Evolutionary conservation across 345 rosid genomes (phyloP), one percentile per base, ranked within the genome.

Genomic region (Camelina neglecta): DNA sequence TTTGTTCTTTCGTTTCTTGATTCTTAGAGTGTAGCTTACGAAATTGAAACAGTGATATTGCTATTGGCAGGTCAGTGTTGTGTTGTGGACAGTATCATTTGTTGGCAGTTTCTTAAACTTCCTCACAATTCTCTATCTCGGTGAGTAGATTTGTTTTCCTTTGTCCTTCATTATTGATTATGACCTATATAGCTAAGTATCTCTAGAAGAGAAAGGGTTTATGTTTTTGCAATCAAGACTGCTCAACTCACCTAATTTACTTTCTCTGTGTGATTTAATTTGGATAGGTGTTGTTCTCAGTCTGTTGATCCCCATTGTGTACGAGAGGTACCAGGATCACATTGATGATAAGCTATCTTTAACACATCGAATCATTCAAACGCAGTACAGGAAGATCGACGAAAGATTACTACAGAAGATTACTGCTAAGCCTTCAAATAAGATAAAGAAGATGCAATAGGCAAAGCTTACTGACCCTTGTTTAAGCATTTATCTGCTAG

Each of bases 401-500:
- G 87, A 85, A 79, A 83, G 48, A 56, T 26, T 85, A 38, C 72
- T 85, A 39, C 86, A 79, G 87, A 90, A 83, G 83, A 73, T 88
- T 50, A 66, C 53, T 26, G 78, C 87, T 15, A 33, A 82, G 38
- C 83, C 86, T 29, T 65, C 83, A 4, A 75, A 64, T 63, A 92
- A 89, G 84, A 87, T 68, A 42, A 91, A 90, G 86, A 96, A 90
- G 85, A 83, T 74, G 75, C 84, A 83, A 71, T 90, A 93, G 94
- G 90, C 75, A 83, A 83, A 76, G 86, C 72, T 38, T 33, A 7
- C 49, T 60, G 9, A 51, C 6, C 51, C 7, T 20, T 21, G 1
- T 2, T 5, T 11, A 38, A 8, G 16, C 8, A 12, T 58, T 26
- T 59, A 36, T 68, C 4, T 35, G 31, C 51, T 29, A 61, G 18